Evolutionary conservation across 2,329 filamentous ascomycete species (phyloP).

Genomic region (Fusarium mundagurra): DNA sequence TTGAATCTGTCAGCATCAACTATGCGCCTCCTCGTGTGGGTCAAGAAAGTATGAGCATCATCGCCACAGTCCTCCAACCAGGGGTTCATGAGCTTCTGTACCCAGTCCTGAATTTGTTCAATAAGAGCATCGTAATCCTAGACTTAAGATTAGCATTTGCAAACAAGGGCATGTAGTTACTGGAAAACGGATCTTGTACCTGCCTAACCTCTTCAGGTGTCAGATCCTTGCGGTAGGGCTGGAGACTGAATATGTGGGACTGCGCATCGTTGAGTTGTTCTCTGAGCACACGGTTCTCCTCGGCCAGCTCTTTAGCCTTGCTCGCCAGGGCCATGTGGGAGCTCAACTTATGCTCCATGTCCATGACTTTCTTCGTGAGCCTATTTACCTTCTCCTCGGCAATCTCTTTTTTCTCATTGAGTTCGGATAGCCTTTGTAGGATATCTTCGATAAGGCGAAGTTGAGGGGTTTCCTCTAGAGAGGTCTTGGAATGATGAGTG

Average conservation of each 20-base stretch:
- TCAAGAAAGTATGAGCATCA: conserved; percentile 38
- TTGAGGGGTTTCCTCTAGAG: conserved; percentile 23
- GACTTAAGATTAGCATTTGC: conserved; percentile 11
- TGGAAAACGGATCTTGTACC: conserved; percentile 37
- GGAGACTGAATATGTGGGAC: conserved; percentile 54
- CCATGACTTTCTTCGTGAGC: conserved; percentile 37
- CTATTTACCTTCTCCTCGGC: conserved; percentile 45
- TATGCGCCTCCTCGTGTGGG: conserved; percentile 34
- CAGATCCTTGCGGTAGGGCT: conserved; percentile 52
- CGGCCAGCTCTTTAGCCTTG: conserved; percentile 34
- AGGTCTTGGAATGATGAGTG: conserved; percentile 9
- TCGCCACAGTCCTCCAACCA: conserved; percentile 44
- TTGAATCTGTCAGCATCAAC: conserved; percentile 42
- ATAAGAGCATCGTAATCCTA: conserved; percentile 51
- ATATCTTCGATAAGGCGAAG: conserved; percentile 39
- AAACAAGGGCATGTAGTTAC: neutral
- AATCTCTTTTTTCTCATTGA: conserved; percentile 42
- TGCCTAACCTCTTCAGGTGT: conserved; percentile 50
- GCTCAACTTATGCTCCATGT: conserved; percentile 39
- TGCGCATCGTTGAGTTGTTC: conserved; percentile 49
- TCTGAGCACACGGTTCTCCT: conserved; percentile 44
- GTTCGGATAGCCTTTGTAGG: conserved; percentile 21
- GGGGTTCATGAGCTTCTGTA: conserved; percentile 47
- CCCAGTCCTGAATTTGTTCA: conserved; percentile 49
- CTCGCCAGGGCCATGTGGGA: conserved; percentile 34